Evolutionary conservation across 306 rosid species (phyloP).

Genomic region (Sicyos edulis): DNA sequence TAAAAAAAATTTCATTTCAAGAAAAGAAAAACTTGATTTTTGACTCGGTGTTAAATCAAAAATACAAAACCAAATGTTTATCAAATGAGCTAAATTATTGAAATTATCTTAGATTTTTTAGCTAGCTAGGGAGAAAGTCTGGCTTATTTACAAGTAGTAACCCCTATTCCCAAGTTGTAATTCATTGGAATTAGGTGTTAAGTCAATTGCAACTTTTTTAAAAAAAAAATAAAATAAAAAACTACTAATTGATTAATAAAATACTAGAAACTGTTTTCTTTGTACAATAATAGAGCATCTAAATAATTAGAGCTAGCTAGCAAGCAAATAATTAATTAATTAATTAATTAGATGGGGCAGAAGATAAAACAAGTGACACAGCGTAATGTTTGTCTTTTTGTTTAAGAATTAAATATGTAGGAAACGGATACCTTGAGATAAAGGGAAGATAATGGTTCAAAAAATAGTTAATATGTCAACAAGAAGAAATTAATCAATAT

Average conservation of each 20-base stretch:
- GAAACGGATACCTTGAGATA: neutral
- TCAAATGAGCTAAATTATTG: neutral
- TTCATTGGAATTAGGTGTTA: neutral
- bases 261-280: neutral
- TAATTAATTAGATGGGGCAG: neutral
- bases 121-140: neutral
- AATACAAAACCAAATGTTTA: no score
- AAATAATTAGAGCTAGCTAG: neutral
- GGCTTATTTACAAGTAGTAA: neutral
- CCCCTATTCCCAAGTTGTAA: neutral
- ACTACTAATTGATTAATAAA: neutral
- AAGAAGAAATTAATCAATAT: neutral
- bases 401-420: neutral
- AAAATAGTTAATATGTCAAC: neutral
- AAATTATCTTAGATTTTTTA: neutral
- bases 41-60: no score
- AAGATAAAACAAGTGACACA: neutral
- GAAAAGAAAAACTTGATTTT: neutral
- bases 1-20: no score
- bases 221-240: neutral
- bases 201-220: neutral
- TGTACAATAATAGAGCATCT: neutral
- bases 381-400: conserved; percentile 4
- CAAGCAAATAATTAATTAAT: neutral
- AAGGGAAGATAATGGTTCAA: conserved; percentile 2